Base-by-base conservation (phyloP, 345 rosid species). In the Populus davidiana region DNA sequence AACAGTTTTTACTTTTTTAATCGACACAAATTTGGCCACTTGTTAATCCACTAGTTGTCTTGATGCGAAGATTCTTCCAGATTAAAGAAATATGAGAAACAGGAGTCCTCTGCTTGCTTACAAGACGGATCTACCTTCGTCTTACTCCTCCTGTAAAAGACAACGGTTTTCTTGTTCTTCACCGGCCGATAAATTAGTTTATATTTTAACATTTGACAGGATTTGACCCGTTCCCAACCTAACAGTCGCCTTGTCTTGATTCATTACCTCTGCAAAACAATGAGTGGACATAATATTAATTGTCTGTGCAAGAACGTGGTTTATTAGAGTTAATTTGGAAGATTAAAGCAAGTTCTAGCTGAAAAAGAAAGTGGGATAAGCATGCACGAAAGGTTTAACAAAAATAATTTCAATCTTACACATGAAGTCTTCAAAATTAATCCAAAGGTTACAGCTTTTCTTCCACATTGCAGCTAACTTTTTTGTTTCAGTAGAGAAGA, bases 11-110 rank as follows among this genome's bases (percentile, higher is more conserved):
- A 2, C 59, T 17, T 27, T 43, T 74, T 33, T 6, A 73, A 77
- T 70, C 71, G 25, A 5, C 43, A 74, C 43, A 27, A 63, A 71
- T 49, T 71, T 75, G 78, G 75, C 70, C 74, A 69, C 70, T 75
- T 72, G 78, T 65, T 44, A 31, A 50, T 61, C 73, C 77, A 49
- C 43, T 52, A 18, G 29, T 52, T 78, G 78, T 81, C 84, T 21
- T 36, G 25, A 75, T 25, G 76, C 70, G 10, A 18, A 72, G 78
- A 78, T 78, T 72, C 84, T 81, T 69, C 31, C 63, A 49, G 27
- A 31, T 80, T 73, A 65, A 38, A 16, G 8, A 3, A 21, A 36
- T 52, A 9, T 33, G 69, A 69, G 6, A 23, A 49, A 38, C 72
- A 23, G 43, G 64, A 20, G 10, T 33, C n/a, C n/a, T 65, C 9